These are phyloP conservation scores for Pseudogymnoascus verrucosus DNA, from an alignment of 2,329 filamentous ascomycete species.

Conservation along the genomic window DNA sequence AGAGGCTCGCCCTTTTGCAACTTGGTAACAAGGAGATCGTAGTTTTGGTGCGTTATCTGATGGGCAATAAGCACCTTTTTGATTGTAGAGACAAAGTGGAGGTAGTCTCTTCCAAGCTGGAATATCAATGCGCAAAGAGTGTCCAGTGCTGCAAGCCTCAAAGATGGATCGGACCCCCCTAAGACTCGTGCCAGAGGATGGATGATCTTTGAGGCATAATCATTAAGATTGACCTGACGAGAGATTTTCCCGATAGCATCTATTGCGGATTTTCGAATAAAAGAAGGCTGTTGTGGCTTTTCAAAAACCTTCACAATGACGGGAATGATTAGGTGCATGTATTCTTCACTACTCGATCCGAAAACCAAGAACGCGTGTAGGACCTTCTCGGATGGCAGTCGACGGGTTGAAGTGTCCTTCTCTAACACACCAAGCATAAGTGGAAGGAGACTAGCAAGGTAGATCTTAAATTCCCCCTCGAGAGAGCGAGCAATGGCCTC, in stretches of 20 bases:
- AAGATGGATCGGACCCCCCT: constrained; percentile 58
- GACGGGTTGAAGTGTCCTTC: constrained; percentile 66
- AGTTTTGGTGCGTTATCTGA: constrained; percentile 82
- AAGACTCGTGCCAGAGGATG: constrained; percentile 84
- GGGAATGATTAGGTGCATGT: constrained; percentile 97
- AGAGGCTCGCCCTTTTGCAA: constrained; percentile 88
- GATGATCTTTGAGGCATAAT: constrained; percentile 93
- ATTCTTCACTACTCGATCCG: constrained; percentile 90
- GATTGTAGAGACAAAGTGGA: constrained; percentile 88
- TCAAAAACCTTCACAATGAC: constrained; percentile 94
- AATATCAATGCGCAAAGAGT: constrained; percentile 93
- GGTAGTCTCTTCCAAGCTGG: constrained; percentile 89
- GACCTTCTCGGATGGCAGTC: constrained; percentile 80
- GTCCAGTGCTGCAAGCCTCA: constrained; percentile 80
- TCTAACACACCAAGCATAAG: constrained; percentile 93
- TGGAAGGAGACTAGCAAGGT: constrained; percentile 79
- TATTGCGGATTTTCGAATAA: constrained; percentile 79
- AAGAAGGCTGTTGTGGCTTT: constrained; percentile 70
- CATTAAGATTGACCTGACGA: constrained; percentile 91
- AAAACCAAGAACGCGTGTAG: constrained; percentile 94
- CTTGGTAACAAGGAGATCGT: constrained; percentile 85
- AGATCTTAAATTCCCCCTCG: constrained; percentile 97
- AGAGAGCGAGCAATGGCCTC: constrained; percentile 90
- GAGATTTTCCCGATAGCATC: constrained; percentile 93
- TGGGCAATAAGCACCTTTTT: constrained; percentile 76